Evolutionary conservation across 2,329 filamentous ascomycete species (phyloP).

Genomic region (Monosporascus sp.): DNA sequence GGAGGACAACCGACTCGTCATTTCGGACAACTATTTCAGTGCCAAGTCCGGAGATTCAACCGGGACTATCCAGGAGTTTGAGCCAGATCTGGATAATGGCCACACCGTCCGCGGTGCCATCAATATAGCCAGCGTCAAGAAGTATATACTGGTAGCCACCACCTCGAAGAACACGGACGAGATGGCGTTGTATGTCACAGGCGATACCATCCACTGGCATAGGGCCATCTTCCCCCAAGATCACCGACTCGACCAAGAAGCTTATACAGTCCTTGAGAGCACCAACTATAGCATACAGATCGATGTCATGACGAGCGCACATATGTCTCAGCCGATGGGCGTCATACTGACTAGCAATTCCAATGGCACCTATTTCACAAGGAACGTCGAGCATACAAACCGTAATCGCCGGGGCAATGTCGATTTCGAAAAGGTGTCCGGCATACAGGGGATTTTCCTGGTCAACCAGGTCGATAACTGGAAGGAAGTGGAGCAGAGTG

Average conservation of each 20-base stretch:
- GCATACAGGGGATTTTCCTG: constrained; percentile 87
- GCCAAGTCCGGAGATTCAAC: constrained; percentile 38
- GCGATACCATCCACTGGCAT: constrained; percentile 82
- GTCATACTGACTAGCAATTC: constrained; percentile 94
- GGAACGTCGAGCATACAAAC: constrained; percentile 89
- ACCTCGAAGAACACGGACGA: constrained; percentile 77
- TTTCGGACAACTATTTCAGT: constrained; percentile 80
- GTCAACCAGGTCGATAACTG: constrained; percentile 88
- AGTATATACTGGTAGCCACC: constrained; percentile 78
- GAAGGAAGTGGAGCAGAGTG: constrained; percentile 58
- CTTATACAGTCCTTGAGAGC: constrained; percentile 90
- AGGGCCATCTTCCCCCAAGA: constrained; percentile 81
- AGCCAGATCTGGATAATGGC: constrained; percentile 71
- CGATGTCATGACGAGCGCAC: constrained; percentile 72
- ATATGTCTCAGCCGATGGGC: constrained; percentile 67
- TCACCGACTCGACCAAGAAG: constrained; percentile 75
- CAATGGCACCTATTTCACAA: constrained; percentile 92
- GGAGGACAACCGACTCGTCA: constrained; percentile 70
- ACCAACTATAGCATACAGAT: constrained; percentile 98
- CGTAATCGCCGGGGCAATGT: constrained; percentile 70
- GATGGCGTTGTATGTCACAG: constrained; percentile 84
- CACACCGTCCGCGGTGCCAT: constrained; percentile 74
- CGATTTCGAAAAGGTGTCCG: constrained; percentile 90
- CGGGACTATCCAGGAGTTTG: constrained; percentile 54
- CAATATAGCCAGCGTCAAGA: constrained; percentile 78